Conservation (phyloP, 2,329 filamentous ascomycete species). For the Colletotrichum sp. region DNA sequence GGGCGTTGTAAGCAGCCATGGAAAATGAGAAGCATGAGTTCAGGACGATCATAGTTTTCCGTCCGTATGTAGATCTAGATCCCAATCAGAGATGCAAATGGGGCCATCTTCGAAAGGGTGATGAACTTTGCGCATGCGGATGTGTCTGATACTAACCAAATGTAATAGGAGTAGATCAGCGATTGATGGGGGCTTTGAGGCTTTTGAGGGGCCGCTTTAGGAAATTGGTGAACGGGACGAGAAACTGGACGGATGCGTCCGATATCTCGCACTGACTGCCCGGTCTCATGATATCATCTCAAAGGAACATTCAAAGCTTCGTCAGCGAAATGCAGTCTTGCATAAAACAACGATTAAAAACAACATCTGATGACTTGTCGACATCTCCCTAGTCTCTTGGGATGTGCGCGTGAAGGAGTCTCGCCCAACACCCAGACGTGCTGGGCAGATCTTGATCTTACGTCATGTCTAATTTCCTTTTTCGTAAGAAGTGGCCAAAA, state of each 20-base stretch:
- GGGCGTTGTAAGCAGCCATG: neutral
- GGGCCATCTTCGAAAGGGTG: neutral
- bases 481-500: neutral
- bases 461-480: neutral
- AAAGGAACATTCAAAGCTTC: neutral
- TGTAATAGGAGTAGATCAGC: neutral
- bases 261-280: neutral
- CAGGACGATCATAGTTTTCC: neutral
- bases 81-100: neutral
- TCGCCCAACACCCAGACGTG: neutral
- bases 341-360: neutral
- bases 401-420: neutral
- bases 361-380: neutral
- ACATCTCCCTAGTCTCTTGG: neutral
- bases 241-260: neutral
- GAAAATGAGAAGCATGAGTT: neutral
- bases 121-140: neutral
- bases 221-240: neutral
- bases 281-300: neutral
- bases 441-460: neutral
- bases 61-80: neutral
- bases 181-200: neutral
- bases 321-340: neutral
- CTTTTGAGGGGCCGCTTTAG: neutral
- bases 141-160: neutral